phyloP scores from a whole-genome alignment of 2,329 filamentous ascomycete genomes.

The Hypomyces perniciosus region DNA sequence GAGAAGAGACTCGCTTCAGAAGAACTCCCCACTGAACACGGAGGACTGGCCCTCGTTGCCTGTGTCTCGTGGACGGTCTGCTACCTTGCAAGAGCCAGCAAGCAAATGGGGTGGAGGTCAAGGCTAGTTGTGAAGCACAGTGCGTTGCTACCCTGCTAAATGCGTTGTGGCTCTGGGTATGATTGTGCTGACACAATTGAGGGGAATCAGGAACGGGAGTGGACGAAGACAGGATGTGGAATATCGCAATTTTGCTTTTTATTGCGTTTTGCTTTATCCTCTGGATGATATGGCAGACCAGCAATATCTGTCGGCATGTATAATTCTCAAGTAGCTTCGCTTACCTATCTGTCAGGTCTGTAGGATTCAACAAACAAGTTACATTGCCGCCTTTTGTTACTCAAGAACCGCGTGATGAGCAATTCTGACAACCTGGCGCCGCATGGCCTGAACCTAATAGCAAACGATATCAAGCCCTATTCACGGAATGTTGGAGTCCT shows the following conservation, averaged over 20 bases:
- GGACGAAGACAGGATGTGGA: not conserved
- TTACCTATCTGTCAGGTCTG: no score
- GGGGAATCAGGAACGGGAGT: not conserved
- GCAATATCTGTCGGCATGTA: no score
- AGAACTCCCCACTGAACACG: slow-evolving; percentile 7
- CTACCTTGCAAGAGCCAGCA: slow-evolving; percentile 10
- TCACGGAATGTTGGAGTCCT: no score
- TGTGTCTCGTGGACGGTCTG: slow-evolving; percentile 19
- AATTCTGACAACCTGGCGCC: no score
- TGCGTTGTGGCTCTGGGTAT: not conserved
- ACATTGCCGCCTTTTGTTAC: no score
- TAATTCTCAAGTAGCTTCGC: no score
- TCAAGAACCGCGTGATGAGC: no score
- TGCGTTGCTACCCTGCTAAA: not conserved
- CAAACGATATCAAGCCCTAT: no score
- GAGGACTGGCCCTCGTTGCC: slow-evolving; percentile 24
- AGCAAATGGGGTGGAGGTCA: not conserved
- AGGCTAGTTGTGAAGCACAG: no score
- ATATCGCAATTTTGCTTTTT: not conserved
- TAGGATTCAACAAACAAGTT: no score
- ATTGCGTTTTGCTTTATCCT: not conserved
- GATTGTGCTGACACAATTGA: not conserved
- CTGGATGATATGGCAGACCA: no score
- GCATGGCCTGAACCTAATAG: no score
- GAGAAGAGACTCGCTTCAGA: not conserved